Percentiles rank a stretch among this genome's conserved stretches.
phyloP scores from a whole-genome alignment of 2,329 filamentous ascomycete species.

The Arthroderma sp. region DNA sequence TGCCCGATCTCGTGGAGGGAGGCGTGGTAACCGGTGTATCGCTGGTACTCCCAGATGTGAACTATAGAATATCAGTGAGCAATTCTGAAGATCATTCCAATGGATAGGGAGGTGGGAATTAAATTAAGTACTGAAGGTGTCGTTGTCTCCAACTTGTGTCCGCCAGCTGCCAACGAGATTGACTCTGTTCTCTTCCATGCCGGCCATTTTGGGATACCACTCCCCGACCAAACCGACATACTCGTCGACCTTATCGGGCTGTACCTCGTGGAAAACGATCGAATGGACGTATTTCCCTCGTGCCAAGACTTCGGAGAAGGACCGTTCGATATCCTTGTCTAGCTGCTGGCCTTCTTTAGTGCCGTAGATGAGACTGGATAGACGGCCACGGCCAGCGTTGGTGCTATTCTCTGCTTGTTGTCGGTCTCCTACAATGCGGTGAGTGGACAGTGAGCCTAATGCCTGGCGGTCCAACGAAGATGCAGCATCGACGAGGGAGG shows the following conservation, averaged over 20 bases:
- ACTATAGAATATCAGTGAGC: conserved; percentile 44
- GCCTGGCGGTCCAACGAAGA: conserved; percentile 34
- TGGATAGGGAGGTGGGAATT: not conserved
- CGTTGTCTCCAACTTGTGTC: conserved; percentile 92
- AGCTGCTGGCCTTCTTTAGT: conserved; percentile 90
- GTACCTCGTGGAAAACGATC: conserved; percentile 91
- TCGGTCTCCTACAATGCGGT: conserved; percentile 43
- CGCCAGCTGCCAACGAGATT: conserved; percentile 96
- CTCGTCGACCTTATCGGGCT: conserved; percentile 89
- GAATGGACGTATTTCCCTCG: conserved; percentile 97
- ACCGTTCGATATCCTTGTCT: conserved; percentile 89
- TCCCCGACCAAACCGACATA: conserved; percentile 79
- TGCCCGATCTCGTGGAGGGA: conserved; percentile 74
- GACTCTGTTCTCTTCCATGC: conserved; percentile 77
- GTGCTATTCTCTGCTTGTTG: conserved; percentile 30
- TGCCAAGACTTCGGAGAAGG: conserved; percentile 88
- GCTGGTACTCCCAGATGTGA: conserved; percentile 99
- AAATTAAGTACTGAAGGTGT: conserved; percentile 85
- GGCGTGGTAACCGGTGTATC: conserved; percentile 88
- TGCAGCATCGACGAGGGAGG: conserved; percentile 30
- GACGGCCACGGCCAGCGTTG: conserved; percentile 55
- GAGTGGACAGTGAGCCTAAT: conserved; percentile 49
- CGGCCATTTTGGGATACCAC: conserved; percentile 88
- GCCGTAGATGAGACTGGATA: conserved; percentile 88
- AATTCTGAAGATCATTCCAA: not conserved